Base-by-base conservation (phyloP, 2,329 filamentous ascomycete species). In the Diaporthe longicolla region DNA sequence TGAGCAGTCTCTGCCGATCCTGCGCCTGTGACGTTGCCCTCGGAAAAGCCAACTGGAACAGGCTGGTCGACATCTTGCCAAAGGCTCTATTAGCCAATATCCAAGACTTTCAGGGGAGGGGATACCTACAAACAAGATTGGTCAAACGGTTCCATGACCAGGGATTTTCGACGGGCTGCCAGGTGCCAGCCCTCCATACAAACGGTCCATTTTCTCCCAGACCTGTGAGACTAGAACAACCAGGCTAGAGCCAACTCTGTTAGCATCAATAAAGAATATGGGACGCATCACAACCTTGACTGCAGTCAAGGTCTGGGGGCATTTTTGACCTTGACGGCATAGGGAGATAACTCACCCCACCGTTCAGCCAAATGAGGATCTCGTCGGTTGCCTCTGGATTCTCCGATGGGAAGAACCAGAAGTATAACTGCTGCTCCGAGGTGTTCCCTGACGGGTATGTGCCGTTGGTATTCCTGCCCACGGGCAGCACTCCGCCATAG, bases 321-420 rank as follows among this genome's bases (percentile, higher is more conserved):
- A 11, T 2, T 32, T 19, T 35, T 8, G 17, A 29, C 21, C 3
- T 21, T 8, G 8, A 11, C 19, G 8, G 21, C 13, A n/a, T 17
- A 17, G 45, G 7, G 15, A 40, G 37, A 17, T 17, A 70, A 70
- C 66, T 55, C 55, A 70, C 66, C 24, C 72, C 72, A 17, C 72
- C 72, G 40, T 73, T 73, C 29, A 73, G 45, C 72, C 72, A 73
- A 29, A 73, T 73, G 13, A 68, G 52, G 24, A 73, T 11, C 24
- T 73, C 72, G n/a, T 73, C 72, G 5, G 69, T 58, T 19, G 65
- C 55, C 9, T 59, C 72, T 5, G 55, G 32, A 8, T 61, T 73
- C 13, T 66, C 69, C 9, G 72, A 68, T 24, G 58, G 55, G 15
- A 73, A 73, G 10, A 70, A 40, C 32, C 68, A 73, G 48, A 73